These are phyloP conservation scores for Polyporus arcularius DNA, from an alignment of 768 basidiomycete genomes.

Conservation along the genomic window DNA sequence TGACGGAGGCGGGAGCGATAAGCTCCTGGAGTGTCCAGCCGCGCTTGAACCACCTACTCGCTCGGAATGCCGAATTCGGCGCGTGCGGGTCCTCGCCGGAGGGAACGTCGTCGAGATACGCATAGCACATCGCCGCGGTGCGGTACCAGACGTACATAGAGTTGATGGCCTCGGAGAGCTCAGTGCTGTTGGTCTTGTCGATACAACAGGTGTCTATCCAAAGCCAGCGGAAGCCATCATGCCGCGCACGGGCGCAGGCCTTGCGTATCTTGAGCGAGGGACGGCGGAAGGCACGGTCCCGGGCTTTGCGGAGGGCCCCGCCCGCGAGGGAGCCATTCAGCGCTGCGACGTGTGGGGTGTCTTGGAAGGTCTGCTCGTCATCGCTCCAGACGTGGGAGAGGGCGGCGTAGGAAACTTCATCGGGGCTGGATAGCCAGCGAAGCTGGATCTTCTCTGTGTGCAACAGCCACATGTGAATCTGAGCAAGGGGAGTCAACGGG, in stretches of 20 bases:
- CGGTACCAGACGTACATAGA: slow-evolving; percentile 10
- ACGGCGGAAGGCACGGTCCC: not conserved
- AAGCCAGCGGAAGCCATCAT: slow-evolving; percentile 8
- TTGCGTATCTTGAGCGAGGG: slow-evolving; percentile 6
- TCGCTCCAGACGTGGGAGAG: slow-evolving; percentile 17
- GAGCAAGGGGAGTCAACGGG: not conserved
- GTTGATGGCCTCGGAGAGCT: slow-evolving; percentile 18
- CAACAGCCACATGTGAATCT: not conserved
- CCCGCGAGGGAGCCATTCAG: not conserved
- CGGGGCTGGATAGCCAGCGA: not conserved
- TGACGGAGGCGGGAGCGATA: slow-evolving; percentile 10
- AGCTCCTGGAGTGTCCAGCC: slow-evolving; percentile 19
- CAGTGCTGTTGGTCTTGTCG: slow-evolving; percentile 13
- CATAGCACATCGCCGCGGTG: slow-evolving; percentile 14
- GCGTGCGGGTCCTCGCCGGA: slow-evolving; percentile 2
- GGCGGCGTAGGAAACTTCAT: slow-evolving; percentile 8
- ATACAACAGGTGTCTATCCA: slow-evolving; percentile 18
- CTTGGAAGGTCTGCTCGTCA: slow-evolving; percentile 9
- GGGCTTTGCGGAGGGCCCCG: not conserved
- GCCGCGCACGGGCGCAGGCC: slow-evolving; percentile 4
- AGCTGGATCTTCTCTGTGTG: slow-evolving; percentile 2
- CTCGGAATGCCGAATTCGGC: not conserved
- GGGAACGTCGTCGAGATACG: slow-evolving; percentile 12
- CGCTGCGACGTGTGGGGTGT: slow-evolving; percentile 2
- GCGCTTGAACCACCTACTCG: slow-evolving; percentile 7